These are phyloP conservation scores for Kodamaea plutei DNA, from an alignment of 1,139 yeast species.

Conservation along the genomic window DNA sequence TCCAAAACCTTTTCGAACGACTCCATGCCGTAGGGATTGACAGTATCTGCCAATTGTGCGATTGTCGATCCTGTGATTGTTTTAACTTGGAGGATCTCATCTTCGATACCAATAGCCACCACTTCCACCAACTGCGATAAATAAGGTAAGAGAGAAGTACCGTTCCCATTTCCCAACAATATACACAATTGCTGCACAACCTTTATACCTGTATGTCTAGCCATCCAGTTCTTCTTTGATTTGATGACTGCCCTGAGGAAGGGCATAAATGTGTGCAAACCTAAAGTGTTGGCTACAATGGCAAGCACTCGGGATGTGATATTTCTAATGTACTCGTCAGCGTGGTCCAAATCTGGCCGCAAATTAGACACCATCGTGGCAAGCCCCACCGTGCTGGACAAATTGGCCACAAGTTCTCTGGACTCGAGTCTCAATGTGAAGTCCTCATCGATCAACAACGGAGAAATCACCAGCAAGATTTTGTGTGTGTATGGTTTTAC, in stretches of 20 bases:
- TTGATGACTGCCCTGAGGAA: constrained; percentile 78
- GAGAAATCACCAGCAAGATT: constrained; percentile 71
- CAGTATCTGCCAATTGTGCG: constrained; percentile 77
- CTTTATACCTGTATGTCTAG: constrained; percentile 83
- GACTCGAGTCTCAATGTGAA: constrained; percentile 71
- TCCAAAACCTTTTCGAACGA: constrained; percentile 71
- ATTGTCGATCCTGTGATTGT: constrained; percentile 69
- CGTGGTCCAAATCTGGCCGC: constrained; percentile 78
- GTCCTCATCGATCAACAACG: constrained; percentile 78
- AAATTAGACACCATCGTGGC: constrained; percentile 71
- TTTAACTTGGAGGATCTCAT: constrained; percentile 66
- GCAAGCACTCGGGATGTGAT: constrained; percentile 80
- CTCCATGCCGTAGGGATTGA: constrained; percentile 87
- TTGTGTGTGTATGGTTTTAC: constrained; percentile 74
- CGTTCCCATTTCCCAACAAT: constrained; percentile 62
- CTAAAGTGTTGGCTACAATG: constrained; percentile 77
- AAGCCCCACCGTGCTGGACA: constrained; percentile 80
- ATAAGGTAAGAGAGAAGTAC: constrained; percentile 60
- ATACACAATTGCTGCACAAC: constrained; percentile 74
- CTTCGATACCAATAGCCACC: constrained; percentile 57
- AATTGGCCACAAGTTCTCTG: constrained; percentile 68
- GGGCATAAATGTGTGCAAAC: constrained; percentile 68
- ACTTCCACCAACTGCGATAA: constrained; percentile 62
- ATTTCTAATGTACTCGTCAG: constrained; percentile 79
- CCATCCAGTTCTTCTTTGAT: constrained; percentile 78